A percentile compares a stretch with the other conserved stretches of the same genome.
Conservation (phyloP, 352 stramenopile species). For the Thraustochytrium striatum region DNA sequence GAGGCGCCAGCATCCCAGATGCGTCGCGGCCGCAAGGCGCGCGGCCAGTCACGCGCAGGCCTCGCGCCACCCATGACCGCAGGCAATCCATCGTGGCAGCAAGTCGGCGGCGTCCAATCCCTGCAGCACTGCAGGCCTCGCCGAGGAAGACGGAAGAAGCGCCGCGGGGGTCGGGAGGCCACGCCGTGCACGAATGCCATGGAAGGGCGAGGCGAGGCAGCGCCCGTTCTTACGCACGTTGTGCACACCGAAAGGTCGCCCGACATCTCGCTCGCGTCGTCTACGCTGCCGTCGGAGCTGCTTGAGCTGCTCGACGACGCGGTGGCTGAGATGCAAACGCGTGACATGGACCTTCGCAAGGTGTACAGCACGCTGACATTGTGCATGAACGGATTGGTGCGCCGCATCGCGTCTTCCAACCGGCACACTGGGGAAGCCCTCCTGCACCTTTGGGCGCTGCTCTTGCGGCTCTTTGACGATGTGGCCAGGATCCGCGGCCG, state of each 20-base stretch:
- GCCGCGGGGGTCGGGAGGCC: too few species aligned
- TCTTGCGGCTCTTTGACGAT: constrained; percentile 13
- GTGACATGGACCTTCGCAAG: not conserved
- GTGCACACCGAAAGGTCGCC: not conserved
- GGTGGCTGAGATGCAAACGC: not conserved
- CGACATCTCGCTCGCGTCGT: not conserved
- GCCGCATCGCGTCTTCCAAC: not conserved
- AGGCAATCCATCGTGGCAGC: not conserved
- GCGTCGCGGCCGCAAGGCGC: not conserved
- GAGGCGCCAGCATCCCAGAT: not conserved
- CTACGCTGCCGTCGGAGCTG: not conserved
- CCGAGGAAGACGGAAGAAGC: too few species aligned
- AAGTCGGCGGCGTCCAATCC: too few species aligned
- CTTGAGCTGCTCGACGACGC: not conserved
- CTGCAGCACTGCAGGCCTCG: too few species aligned
- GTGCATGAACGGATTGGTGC: not conserved
- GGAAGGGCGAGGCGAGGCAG: not conserved
- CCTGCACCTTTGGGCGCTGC: not conserved
- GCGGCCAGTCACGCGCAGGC: not conserved
- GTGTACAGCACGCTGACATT: not conserved
- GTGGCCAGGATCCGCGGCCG: too few species aligned
- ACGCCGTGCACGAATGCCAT: not conserved
- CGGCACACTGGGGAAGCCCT: not conserved
- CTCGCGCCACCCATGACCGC: not conserved
- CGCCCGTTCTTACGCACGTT: not conserved